Evolutionary conservation across 192 early-diverging fungal genomes (phyloP), one percentile per base, ranked within the genome.

Genomic region (Chytriomyces sp.): DNA sequence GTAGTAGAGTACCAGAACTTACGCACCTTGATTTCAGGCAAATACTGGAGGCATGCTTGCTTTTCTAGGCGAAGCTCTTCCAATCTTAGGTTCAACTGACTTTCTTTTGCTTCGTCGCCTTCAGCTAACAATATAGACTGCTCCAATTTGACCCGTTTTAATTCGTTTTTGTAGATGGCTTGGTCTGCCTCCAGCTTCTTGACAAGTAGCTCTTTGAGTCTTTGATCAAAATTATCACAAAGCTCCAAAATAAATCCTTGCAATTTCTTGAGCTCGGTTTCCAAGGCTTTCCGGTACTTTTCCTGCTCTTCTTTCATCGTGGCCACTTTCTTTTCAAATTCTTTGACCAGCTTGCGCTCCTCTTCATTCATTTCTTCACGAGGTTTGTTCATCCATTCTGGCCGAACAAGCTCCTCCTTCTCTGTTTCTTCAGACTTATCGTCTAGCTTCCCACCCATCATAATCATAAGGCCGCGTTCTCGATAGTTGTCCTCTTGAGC

Each of bases 371-470:
- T 77, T 30, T 89, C 87, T 40, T 75, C 78, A 17, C 72, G 59
- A 4, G 87, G 84, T 54, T 89, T 89, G 59, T 77, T 84, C 84
- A 88, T 89, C 75, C 83, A 88, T 30, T 86, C 86, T 0, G 87
- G 86, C 44, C 70, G 44, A 0, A 75, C 58, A 7, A 86, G 67
- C 34, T 85, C 80, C 44, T 79, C 82, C 58, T 88, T 81, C 32
- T 88, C 86, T 8, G 82, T 82, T 66, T 85, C 74, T 22, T 73
- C 77, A 8, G 80, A 80, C 14, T 70, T 77, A 52, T 88, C 86
- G 0, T 78, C 86, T 10, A 89, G 72, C 60, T 72, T 83, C 28
- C 83, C 83, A n/a, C 78, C 77, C 87, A 89, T 89, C 87, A 89
- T 89, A 28, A 74, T 52, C 55, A 72, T 78, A n/a, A 89, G 41